Evolutionary conservation across 192 early-diverging fungal species (phyloP).

Genomic region (Coemansia sp.): DNA sequence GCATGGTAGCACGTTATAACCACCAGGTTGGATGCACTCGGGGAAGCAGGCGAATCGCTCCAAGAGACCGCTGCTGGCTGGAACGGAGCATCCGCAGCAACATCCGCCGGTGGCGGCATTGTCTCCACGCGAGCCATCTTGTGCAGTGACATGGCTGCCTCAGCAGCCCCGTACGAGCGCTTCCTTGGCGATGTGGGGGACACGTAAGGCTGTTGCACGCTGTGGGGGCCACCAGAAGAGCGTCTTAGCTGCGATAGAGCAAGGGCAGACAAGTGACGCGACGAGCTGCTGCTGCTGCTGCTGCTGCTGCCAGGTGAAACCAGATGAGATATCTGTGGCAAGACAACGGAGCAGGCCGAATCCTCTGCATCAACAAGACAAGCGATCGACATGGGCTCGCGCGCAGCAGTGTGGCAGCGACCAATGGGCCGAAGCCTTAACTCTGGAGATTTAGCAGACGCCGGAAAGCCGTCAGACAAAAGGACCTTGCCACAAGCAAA

Average conservation of each 20-base stretch:
- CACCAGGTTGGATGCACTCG: slow-evolving; percentile 39
- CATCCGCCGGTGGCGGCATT: neutral
- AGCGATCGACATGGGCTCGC: slow-evolving; percentile 35
- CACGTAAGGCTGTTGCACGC: neutral
- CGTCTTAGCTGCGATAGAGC: slow-evolving; percentile 4
- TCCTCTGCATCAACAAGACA: slow-evolving; percentile 20
- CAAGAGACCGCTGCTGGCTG: slow-evolving; percentile 6
- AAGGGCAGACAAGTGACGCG: slow-evolving; percentile 2
- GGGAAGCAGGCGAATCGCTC: neutral
- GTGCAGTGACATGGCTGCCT: slow-evolving; percentile 21
- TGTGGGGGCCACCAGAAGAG: neutral
- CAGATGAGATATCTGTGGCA: neutral
- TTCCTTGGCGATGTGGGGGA: slow-evolving; percentile 8
- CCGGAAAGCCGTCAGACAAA: neutral
- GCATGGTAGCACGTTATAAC: slow-evolving; percentile 84
- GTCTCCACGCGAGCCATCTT: slow-evolving; percentile 31
- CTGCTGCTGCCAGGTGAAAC: neutral
- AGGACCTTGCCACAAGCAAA: neutral
- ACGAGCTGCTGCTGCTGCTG: neutral
- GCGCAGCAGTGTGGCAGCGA: neutral
- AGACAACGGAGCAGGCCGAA: neutral
- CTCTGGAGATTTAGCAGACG: neutral
- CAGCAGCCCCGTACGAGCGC: slow-evolving; percentile 15
- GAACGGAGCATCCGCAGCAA: neutral
- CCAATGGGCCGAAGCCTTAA: slow-evolving; percentile 23